Percentiles rank a stretch among this genome's conserved stretches.
Conservation (phyloP, 108 stramenopile genomes). For the Phaeodactylum tricornutum region DNA sequence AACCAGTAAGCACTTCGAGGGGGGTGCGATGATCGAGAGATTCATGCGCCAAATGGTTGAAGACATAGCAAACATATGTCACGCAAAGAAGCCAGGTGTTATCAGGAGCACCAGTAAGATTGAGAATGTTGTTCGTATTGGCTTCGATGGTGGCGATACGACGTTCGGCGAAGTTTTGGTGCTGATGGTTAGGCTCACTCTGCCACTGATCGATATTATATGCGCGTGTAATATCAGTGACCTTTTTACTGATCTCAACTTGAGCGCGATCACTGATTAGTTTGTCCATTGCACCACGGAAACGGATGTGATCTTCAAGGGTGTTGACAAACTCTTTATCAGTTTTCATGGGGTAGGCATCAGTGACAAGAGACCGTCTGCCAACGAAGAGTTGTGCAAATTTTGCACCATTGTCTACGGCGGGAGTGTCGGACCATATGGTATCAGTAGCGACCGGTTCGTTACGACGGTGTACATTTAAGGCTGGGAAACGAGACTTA, state of each 20-base stretch:
- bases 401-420: slow-evolving; percentile 5
- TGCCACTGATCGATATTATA: slow-evolving; percentile 6
- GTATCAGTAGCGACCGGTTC: slow-evolving; percentile 20
- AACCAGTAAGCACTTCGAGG: no score
- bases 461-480: slow-evolving; percentile 13
- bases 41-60: slow-evolving; percentile 2
- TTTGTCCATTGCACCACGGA: slow-evolving; percentile 6
- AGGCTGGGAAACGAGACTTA: slow-evolving; percentile 7
- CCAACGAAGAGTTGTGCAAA: slow-evolving; percentile 12
- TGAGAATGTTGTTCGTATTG: slow-evolving; percentile 6
- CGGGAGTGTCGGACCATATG: slow-evolving; percentile 14
- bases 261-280: slow-evolving; percentile 13
- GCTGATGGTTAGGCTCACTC: slow-evolving; percentile 12
- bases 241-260: slow-evolving; percentile 3
- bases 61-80: slow-evolving; percentile 4
- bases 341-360: slow-evolving; percentile 13
- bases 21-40: no score
- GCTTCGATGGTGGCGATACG: slow-evolving; percentile 2
- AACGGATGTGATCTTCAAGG: slow-evolving; percentile 12
- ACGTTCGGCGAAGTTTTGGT: slow-evolving; percentile 19
- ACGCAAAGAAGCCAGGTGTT: slow-evolving; percentile 14
- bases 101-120: slow-evolving; percentile 18
- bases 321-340: slow-evolving; percentile 12
- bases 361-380: neutral
- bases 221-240: slow-evolving; percentile 4